Conservation (phyloP, 1,284 basidiomycete species). For the Coniferiporia weirii region DNA sequence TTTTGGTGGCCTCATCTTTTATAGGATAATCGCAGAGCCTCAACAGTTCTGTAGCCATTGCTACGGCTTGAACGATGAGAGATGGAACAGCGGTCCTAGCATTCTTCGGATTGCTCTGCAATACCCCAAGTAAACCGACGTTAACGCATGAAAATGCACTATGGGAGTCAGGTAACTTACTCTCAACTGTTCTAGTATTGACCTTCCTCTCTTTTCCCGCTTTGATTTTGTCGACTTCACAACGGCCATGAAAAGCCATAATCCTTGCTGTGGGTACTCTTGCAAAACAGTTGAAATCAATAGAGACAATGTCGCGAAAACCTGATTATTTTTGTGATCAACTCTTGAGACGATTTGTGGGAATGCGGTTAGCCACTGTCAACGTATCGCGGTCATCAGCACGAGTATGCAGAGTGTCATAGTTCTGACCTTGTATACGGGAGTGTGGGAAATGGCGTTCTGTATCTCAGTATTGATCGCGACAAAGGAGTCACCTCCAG, state of each 20-base stretch:
- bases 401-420: neutral
- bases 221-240: conserved; percentile 76
- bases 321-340: conserved; percentile 69
- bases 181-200: conserved; percentile 64
- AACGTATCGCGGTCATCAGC: neutral
- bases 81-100: conserved; percentile 36
- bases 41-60: conserved; percentile 68
- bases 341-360: conserved; percentile 97
- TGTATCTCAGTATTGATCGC: conserved; percentile 54
- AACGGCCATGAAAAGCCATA: conserved; percentile 92
- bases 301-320: conserved; percentile 60
- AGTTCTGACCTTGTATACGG: conserved; percentile 66
- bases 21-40: conserved; percentile 57
- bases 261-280: conserved; percentile 85
- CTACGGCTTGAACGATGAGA: conserved; percentile 51
- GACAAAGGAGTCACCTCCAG: conserved; percentile 39
- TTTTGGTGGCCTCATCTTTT: conserved; percentile 40
- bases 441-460: conserved; percentile 54
- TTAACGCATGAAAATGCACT: neutral
- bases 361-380: conserved; percentile 92
- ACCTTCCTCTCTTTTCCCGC: conserved; percentile 57
- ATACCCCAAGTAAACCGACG: neutral
- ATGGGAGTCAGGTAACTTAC: conserved; percentile 34
- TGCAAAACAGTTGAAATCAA: conserved; percentile 75
- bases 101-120: conserved; percentile 37